Base-by-base conservation (phyloP, 345 rosid species). In the Excoecaria cochinchinensis region DNA sequence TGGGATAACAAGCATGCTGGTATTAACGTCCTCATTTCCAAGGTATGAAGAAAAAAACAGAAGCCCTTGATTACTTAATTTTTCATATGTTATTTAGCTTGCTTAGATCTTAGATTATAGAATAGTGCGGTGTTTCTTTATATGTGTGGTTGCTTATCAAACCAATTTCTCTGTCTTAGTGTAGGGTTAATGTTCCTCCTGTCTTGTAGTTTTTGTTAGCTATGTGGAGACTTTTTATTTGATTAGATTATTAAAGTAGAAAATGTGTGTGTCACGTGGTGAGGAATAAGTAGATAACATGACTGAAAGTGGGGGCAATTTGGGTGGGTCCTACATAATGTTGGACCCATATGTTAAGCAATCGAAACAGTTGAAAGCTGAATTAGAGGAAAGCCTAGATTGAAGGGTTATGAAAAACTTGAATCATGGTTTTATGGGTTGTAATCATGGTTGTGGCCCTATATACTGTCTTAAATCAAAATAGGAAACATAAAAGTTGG, bases 1-100 rank as follows among this genome's bases (percentile, higher is more conserved):
- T 81, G 83, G 83, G 83, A 81, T 48, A 81, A 81, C 61, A 81
- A 81, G 74, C 83, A 81, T 74, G 83, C 83, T 56, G 83, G 83
- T 40, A 81, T 81, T 55, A 81, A 81, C 77, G 53, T 81, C 61
- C 83, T 81, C 77, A 62, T 81, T 77, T 81, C 83, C 67, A 81
- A 81, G 83, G 83, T 81, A 68, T 56, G 16, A 0, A 11, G 8
- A 24, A 6, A 4, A 62, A 4, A 31, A 36, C 4, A 65, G 21
- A 38, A 25, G 40, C 71, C 3, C 22, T 22, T 57, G 44, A 46
- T 59, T 47, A 0, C 11, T 38, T 58, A 46, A 38, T 13, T 6
- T 3, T 2, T 14, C 0, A 19, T 17, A 24, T 13, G 5, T 44
- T 44, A 44, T 44, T 15, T 16, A 6, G 68, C 68, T 3, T 3